phyloP scores from a whole-genome alignment of 805 yeast species.

The Wickerhamomyces pijperi region DNA sequence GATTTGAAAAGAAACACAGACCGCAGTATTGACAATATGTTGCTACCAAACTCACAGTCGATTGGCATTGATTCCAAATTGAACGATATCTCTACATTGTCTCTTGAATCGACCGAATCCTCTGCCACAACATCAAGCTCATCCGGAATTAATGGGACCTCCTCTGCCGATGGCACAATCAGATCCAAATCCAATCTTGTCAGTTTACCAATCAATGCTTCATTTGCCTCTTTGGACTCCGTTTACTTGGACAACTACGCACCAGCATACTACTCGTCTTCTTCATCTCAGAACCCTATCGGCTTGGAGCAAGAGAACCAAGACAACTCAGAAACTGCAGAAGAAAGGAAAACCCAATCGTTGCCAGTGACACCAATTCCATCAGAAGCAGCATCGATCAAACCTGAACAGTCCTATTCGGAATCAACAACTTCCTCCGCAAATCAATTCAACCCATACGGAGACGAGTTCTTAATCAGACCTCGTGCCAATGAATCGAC shows the following conservation, averaged over 20 bases:
- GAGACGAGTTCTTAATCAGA: background rate
- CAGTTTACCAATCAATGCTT: constrained; percentile 51
- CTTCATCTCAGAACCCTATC: no score
- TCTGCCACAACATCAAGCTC: background rate
- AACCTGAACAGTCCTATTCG: no score
- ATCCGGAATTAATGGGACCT: background rate
- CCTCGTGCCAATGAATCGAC: constrained; percentile 3
- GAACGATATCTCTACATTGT: no score
- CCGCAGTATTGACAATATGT: background rate
- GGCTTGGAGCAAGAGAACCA: no score
- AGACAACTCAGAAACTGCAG: background rate
- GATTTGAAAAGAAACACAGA: constrained; percentile 6
- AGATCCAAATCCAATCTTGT: background rate
- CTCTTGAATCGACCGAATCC: constrained; percentile 1
- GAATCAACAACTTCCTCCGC: background rate
- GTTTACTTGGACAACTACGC: constrained; percentile 45
- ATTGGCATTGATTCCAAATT: constrained; percentile 1
- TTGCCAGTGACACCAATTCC: no score
- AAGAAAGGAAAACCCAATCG: no score
- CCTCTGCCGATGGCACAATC: no score
- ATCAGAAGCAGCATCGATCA: no score
- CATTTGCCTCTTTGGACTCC: constrained; percentile 71
- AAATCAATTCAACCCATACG: background rate
- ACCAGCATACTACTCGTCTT: constrained; percentile 5
- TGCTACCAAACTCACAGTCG: no score